Evolutionary conservation across 805 yeast genomes (phyloP), one percentile per base, ranked within the genome.

Genomic region (Gaillardinia entomophila): DNA sequence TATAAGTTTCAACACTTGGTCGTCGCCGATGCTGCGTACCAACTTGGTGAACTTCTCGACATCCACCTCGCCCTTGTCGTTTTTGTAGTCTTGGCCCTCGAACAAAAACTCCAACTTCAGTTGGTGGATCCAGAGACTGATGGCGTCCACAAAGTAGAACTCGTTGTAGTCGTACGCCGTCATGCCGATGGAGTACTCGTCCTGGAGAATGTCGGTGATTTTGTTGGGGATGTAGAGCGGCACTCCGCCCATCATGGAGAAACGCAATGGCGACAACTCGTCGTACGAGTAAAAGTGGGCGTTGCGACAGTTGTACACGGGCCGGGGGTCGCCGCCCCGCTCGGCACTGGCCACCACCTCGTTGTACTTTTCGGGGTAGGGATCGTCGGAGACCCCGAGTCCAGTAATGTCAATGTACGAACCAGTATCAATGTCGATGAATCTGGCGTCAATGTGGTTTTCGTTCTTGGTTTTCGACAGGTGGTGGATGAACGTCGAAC

Each of bases 391-490:
- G 5, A 42, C 33, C 8, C 56, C 53, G 20, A 57, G 42, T 4
- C 79, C 86, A 3, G 75, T 69, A 33, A 79, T 63, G 43, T 78
- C 83, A 34, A 79, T 62, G 45, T 74, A 79, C 8, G 68, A 49
- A 7, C 85, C 85, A 2, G 79, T 69, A 34, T 71, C 71, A 12
- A 68, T 62, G 48, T 79, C 85, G 35, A 79, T 73, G 46, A 79
- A 74, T 39, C 82, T 64, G 6, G 78, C 61, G 36, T 57, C 62
- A 28, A 57, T 55, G 37, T 51, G 56, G 33, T 57, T 57, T 22
- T 16, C 27, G n/a, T 27, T 34, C 3, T 16, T 19, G 12, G 25
- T 24, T 4, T 16, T 25, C 2, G 24, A 13, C 10, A 35, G 27
- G 28, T 28, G 33, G 10, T 24, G 18, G 20, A 35, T 17, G 28